Conservation (phyloP, 2,329 filamentous ascomycete species). For the Oidium heveae region DNA sequence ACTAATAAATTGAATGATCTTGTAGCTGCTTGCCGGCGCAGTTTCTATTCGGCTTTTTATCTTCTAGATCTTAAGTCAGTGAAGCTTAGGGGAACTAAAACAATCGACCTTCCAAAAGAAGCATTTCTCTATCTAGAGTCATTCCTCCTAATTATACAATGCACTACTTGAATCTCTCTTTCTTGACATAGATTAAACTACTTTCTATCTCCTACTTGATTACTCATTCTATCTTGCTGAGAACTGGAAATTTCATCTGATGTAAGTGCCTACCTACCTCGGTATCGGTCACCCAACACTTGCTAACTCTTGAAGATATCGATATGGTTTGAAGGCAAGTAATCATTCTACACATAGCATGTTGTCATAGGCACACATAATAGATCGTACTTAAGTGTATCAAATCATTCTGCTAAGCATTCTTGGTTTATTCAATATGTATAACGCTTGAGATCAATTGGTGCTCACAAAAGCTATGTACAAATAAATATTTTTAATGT, state of each 20-base stretch:
- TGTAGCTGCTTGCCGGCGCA: neutral
- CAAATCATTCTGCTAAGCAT: neutral
- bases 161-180: conserved; percentile 3
- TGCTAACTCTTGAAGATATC: neutral
- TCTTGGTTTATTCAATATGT: neutral
- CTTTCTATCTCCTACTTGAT: conserved; percentile 7
- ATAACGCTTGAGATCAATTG: neutral
- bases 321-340: conserved; percentile 1
- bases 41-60: neutral
- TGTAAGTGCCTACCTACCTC: conserved; percentile 3
- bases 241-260: neutral
- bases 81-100: neutral
- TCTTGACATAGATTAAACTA: conserved; percentile 5
- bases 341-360: neutral
- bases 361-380: neutral
- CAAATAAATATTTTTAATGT: neutral
- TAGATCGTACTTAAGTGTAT: neutral
- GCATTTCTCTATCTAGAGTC: neutral
- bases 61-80: neutral
- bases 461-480: neutral
- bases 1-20: neutral
- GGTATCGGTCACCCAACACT: neutral
- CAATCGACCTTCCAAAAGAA: neutral
- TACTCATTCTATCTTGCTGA: conserved; percentile 8
- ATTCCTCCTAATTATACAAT: neutral